phyloP scores from a whole-genome alignment of 495 filamentous ascomycete species.

The Xylaria sp. region DNA sequence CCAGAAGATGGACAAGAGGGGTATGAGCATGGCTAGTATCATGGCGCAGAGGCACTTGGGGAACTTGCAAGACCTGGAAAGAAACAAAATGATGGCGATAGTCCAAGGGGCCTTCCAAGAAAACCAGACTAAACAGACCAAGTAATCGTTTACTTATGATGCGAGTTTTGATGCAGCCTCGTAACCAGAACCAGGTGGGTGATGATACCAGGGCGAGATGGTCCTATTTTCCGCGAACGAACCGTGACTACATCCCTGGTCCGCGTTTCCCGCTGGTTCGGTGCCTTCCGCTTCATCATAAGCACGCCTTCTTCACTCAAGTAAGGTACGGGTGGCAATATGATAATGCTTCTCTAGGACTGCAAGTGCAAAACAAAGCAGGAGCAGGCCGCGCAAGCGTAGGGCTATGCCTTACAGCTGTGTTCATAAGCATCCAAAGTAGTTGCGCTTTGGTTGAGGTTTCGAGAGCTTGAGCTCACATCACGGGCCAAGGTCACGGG shows the following conservation, averaged over 20 bases:
- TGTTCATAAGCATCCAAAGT: too few species aligned
- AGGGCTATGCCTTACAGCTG: neutral
- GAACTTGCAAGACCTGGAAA: conserved; percentile 15
- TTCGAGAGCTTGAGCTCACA: neutral
- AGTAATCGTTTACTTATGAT: conserved; percentile 9
- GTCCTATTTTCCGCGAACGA: neutral
- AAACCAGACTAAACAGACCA: conserved; percentile 22
- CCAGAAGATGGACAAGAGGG: conserved; percentile 24
- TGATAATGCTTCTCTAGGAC: neutral
- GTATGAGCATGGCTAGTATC: conserved; percentile 32
- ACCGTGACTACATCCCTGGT: neutral
- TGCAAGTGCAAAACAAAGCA: neutral
- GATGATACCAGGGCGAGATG: neutral
- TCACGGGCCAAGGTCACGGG: neutral
- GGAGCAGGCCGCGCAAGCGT: neutral
- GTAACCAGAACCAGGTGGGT: conserved; percentile 9
- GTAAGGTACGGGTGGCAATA: neutral
- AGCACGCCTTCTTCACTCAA: neutral
- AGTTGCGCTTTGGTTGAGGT: neutral
- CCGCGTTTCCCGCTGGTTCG: neutral
- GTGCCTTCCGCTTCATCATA: conserved; percentile 7
- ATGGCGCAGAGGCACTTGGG: conserved; percentile 28
- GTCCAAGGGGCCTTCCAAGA: conserved; percentile 30
- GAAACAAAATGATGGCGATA: conserved; percentile 23
- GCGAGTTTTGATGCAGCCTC: conserved; percentile 10